Evolutionary conservation across 805 yeast species (phyloP).

Genomic region (Saccharomyces eubayanus): DNA sequence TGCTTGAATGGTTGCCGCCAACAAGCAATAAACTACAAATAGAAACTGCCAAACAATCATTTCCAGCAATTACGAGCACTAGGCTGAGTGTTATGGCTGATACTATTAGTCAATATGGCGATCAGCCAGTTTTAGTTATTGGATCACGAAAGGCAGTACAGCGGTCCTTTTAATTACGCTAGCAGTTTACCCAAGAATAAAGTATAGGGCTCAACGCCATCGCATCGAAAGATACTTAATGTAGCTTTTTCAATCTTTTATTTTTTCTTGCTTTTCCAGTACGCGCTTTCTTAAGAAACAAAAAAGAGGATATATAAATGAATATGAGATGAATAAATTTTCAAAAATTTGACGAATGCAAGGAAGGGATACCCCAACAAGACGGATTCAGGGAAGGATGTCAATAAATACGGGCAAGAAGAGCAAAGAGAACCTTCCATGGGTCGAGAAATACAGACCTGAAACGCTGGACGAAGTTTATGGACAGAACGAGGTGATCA

Average conservation of each 20-base stretch:
- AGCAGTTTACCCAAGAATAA: too few species aligned
- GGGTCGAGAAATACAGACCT: conserved; percentile 97
- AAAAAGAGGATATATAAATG: not conserved
- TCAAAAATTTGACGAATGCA: not conserved
- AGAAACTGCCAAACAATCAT: not conserved
- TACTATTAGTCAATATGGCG: not conserved
- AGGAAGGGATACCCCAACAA: not conserved
- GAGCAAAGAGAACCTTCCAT: conserved; percentile 47
- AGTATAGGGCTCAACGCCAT: not conserved
- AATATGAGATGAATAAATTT: not conserved
- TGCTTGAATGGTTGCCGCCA: not conserved
- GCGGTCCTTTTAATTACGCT: not conserved
- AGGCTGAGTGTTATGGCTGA: not conserved
- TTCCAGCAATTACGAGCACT: not conserved
- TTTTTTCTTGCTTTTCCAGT: not conserved
- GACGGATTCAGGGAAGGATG: not conserved
- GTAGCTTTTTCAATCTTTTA: not conserved
- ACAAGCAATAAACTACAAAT: not conserved
- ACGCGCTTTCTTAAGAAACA: not conserved
- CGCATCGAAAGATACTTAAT: not conserved
- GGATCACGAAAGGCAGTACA: not conserved
- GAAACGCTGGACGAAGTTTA: conserved; percentile 72
- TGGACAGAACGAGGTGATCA: conserved; percentile 83
- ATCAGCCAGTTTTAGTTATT: not conserved
- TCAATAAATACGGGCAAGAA: conserved; percentile 1